These are phyloP conservation scores for Harringtonia lauricola DNA, from an alignment of 2,329 filamentous ascomycete genomes.

Conservation along the genomic window DNA sequence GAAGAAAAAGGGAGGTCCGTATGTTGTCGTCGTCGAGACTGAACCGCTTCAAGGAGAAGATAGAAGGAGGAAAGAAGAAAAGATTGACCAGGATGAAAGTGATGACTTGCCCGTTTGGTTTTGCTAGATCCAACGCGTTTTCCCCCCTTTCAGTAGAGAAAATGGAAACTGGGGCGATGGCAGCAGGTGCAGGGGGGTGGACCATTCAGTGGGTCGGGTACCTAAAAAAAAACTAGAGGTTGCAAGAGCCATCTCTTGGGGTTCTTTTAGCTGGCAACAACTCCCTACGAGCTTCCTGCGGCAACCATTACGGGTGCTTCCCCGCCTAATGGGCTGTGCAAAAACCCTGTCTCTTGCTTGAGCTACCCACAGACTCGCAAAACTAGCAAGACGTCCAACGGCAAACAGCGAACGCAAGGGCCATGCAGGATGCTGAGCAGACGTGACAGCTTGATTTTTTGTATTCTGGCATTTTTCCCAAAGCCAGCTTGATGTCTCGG, in stretches of 20 bases:
- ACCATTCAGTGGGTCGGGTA: slow-evolving; percentile 7
- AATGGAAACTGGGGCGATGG: neutral
- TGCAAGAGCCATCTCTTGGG: no score
- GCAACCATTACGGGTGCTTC: no score
- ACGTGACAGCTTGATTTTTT: neutral
- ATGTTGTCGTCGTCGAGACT: neutral
- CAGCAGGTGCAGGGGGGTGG: slow-evolving; percentile 8
- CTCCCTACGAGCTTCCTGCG: no score
- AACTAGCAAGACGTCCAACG: no score
- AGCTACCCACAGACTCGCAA: no score
- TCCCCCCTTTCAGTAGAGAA: neutral
- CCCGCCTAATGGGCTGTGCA: no score
- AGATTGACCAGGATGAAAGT: neutral
- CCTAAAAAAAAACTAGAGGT: slow-evolving; percentile 6
- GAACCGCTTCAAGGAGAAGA: neutral
- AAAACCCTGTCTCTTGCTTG: no score
- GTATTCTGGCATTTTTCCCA: neutral
- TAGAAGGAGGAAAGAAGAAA: slow-evolving; percentile 3
- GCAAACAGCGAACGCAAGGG: no score
- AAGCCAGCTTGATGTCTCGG: neutral
- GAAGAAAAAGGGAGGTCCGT: neutral
- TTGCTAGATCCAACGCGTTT: slow-evolving; percentile 3
- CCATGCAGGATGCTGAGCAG: no score
- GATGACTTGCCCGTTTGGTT: neutral
- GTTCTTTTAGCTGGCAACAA: no score